Evolutionary conservation across 2,329 filamentous ascomycete species (phyloP).

Genomic region (Cladosporium sp.): DNA sequence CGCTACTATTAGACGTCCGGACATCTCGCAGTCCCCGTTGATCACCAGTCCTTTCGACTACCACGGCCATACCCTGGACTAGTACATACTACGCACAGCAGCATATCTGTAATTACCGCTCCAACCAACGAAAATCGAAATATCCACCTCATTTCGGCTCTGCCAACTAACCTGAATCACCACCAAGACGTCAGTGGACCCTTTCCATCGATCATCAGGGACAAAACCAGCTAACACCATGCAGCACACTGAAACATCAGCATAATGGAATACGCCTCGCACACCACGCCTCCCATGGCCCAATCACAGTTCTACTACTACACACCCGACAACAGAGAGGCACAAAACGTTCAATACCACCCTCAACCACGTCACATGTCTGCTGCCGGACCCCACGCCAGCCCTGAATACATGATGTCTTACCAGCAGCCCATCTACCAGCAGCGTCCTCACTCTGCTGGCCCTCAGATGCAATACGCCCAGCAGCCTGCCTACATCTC

Average conservation of each 20-base stretch:
- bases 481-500: slow-evolving; percentile 50
- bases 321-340: slow-evolving; percentile 56
- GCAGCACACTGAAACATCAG: slow-evolving; percentile 6
- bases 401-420: slow-evolving; percentile 43
- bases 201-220: background rate
- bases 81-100: slow-evolving; percentile 9
- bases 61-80: slow-evolving; percentile 1
- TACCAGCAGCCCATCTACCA: slow-evolving; percentile 50
- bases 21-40: slow-evolving; percentile 2
- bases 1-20: slow-evolving; percentile 7
- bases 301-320: slow-evolving; percentile 85
- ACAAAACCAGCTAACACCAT: background rate
- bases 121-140: slow-evolving; percentile 5
- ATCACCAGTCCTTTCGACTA: background rate
- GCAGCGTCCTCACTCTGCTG: slow-evolving; percentile 30
- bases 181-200: slow-evolving; percentile 12
- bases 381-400: slow-evolving; percentile 41
- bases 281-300: slow-evolving; percentile 52
- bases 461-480: slow-evolving; percentile 31
- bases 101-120: slow-evolving; percentile 8
- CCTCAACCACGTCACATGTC: slow-evolving; percentile 51
- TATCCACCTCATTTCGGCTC: background rate
- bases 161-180: slow-evolving; percentile 3
- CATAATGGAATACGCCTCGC: slow-evolving; percentile 37
- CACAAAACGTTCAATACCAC: slow-evolving; percentile 4